Base-by-base conservation (phyloP, 768 basidiomycete species). In the Pleurotus tuber-regium region DNA sequence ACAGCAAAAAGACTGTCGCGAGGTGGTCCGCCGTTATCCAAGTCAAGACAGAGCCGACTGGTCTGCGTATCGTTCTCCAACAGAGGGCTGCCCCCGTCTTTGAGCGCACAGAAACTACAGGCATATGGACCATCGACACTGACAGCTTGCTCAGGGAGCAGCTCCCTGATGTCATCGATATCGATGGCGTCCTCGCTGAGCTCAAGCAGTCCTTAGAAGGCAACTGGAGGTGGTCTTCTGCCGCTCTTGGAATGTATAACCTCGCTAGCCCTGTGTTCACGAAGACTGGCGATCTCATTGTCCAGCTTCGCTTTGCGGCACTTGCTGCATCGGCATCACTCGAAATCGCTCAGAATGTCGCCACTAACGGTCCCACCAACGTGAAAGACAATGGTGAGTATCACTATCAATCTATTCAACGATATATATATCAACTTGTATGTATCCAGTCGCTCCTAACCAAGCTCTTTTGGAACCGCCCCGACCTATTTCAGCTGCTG, bases 251-350 rank as follows among this genome's bases (percentile, higher is more conserved):
- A 11, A 31, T 33, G 16, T 55, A 55, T 43, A 38, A 10, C 28
- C 54, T 55, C 26, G 21, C 50, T 12, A 51, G 48, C 55, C 55
- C 55, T n/a, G 52, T 51, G 18, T 56, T 56, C 48, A 56, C 51
- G 1, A 43, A 18, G 30, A 39, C 26, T 16, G 55, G 55, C 7
- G 55, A 56, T 28, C 50, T 55, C 43, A 47, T 55, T 43, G 33
- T 51, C 35, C 50, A 55, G 28, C 54, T 55, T 26, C 44, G 44
- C 30, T 38, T 14, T 1, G n/a, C 35, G 7, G 21, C 35, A 38
- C n/a, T 16, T 9, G 12, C 21, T 19, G 35, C n/a, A 10, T n/a
- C 35, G n/a, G n/a, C 35, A 19, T n/a, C 35, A 4, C 5, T 38
- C 3, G 11, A 38, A n/a, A 14, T 7, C 12, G n/a, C 12, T 8